Percentiles rank a stretch among this genome's conserved stretches.
phyloP scores from a whole-genome alignment of 169 alveolate genomes.

The Cryptosporidium sp. region DNA sequence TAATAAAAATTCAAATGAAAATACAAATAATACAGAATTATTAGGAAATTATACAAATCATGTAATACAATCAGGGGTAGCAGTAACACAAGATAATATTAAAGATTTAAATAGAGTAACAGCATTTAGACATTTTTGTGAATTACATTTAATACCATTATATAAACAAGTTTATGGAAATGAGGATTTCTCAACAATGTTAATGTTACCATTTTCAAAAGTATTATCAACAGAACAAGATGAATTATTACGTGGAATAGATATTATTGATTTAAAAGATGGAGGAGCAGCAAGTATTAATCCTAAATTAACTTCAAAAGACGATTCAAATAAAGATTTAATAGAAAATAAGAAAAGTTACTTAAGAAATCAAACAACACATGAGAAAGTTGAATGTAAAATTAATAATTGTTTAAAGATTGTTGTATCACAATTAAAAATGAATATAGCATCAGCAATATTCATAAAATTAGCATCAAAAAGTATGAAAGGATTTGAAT shows the following conservation, averaged over 20 bases:
- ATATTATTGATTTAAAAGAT: not conserved
- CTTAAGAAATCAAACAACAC: constrained; percentile 23
- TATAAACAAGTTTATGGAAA: constrained; percentile 31
- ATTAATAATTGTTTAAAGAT: constrained; percentile 62
- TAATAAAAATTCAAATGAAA: not conserved
- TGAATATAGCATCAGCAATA: constrained; percentile 48
- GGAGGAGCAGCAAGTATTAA: not conserved
- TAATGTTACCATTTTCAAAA: constrained; percentile 47
- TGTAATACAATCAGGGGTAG: constrained; percentile 20
- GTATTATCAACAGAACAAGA: constrained; percentile 7
- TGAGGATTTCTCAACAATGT: constrained; percentile 48
- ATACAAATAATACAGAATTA: not conserved
- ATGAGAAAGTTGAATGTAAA: constrained; percentile 59
- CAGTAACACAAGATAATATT: constrained; percentile 72
- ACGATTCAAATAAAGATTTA: not conserved
- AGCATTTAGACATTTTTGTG: constrained; percentile 74
- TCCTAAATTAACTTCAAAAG: not conserved
- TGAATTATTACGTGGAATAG: constrained; percentile 1
- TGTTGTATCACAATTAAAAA: constrained; percentile 61
- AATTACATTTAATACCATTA: constrained; percentile 57
- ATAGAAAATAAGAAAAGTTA: not conserved
- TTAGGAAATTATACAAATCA: not conserved
- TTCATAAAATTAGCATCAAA: constrained; percentile 45
- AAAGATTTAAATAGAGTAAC: constrained; percentile 70
- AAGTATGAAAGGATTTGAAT: constrained; percentile 61